Conservation (phyloP, 352 stramenopile genomes). For the Globisporangium irregulare region DNA sequence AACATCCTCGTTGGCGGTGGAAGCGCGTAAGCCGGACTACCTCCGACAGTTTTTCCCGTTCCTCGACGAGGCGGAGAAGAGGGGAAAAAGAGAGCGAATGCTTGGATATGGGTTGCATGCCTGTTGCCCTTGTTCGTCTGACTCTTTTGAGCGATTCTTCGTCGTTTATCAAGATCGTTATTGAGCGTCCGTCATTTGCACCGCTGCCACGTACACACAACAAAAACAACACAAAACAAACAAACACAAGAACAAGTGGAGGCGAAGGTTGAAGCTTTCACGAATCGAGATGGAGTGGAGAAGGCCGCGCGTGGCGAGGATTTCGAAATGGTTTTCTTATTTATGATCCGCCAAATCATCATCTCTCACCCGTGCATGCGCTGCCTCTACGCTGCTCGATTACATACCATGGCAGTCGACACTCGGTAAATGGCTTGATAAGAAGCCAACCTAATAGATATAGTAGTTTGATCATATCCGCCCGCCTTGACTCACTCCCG, state of each 20-base stretch:
- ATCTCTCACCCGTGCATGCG: background rate
- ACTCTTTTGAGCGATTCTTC: background rate
- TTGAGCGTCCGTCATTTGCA: background rate
- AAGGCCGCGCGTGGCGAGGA: constrained; percentile 4
- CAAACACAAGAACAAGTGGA: background rate
- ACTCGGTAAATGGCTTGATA: constrained; percentile 1
- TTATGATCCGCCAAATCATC: constrained; percentile 13
- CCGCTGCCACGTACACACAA: background rate
- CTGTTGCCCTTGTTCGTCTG: background rate
- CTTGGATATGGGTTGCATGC: background rate
- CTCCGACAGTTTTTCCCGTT: constrained; percentile 1
- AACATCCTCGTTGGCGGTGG: constrained; percentile 97
- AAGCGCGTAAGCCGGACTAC: constrained; percentile 50
- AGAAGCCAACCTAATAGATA: constrained; percentile 13
- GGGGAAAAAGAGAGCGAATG: background rate
- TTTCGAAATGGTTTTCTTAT: constrained; percentile 16
- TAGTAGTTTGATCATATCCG: constrained; percentile 12
- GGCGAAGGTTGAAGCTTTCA: constrained; percentile 2
- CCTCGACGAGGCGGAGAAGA: background rate
- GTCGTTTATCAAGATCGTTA: constrained; percentile 2
- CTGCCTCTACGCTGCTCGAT: background rate
- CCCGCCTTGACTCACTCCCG: background rate
- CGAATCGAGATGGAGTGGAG: background rate
- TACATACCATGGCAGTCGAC: constrained; percentile 1
- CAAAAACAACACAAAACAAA: background rate